Evolutionary conservation across 495 filamentous ascomycete genomes (phyloP).

Genomic region (Cercophora newfieldiana): DNA sequence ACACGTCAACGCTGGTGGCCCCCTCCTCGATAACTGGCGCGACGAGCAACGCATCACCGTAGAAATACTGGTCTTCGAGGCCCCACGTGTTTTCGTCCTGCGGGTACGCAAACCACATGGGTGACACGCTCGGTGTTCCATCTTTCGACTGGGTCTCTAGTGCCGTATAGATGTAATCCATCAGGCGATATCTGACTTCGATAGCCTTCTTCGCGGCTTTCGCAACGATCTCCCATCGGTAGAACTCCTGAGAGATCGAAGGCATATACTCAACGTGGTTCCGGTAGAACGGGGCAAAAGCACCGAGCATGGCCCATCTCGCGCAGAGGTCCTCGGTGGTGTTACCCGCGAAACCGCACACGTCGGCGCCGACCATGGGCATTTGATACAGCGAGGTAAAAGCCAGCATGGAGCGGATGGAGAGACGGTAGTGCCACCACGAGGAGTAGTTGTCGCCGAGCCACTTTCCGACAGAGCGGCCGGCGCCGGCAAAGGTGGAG

Average conservation of each 20-base stretch:
- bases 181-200: conserved; percentile 69
- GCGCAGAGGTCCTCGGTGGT: conserved; percentile 80
- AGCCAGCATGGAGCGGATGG: conserved; percentile 67
- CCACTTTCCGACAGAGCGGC: conserved; percentile 80
- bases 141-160: conserved; percentile 63
- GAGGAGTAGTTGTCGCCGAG: conserved; percentile 77
- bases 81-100: conserved; percentile 59
- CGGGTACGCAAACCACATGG: conserved; percentile 73
- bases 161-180: conserved; percentile 84
- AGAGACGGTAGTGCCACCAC: conserved; percentile 72
- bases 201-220: conserved; percentile 69
- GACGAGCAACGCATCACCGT: conserved; percentile 69
- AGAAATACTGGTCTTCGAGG: conserved; percentile 72
- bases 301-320: conserved; percentile 79
- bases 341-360: conserved; percentile 73
- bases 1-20: conserved; percentile 64
- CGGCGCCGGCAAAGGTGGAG: conserved; percentile 80
- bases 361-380: conserved; percentile 79
- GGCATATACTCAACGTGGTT: conserved; percentile 63
- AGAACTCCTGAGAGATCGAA: conserved; percentile 70
- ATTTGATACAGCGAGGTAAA: conserved; percentile 83
- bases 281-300: conserved; percentile 81
- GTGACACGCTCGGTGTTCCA: conserved; percentile 68
- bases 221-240: conserved; percentile 66
- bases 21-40: conserved; percentile 67